Evolutionary conservation across 306 rosid species (phyloP), one percentile per base, ranked within the genome.

Genomic region (Styphnolobium japonicum): DNA sequence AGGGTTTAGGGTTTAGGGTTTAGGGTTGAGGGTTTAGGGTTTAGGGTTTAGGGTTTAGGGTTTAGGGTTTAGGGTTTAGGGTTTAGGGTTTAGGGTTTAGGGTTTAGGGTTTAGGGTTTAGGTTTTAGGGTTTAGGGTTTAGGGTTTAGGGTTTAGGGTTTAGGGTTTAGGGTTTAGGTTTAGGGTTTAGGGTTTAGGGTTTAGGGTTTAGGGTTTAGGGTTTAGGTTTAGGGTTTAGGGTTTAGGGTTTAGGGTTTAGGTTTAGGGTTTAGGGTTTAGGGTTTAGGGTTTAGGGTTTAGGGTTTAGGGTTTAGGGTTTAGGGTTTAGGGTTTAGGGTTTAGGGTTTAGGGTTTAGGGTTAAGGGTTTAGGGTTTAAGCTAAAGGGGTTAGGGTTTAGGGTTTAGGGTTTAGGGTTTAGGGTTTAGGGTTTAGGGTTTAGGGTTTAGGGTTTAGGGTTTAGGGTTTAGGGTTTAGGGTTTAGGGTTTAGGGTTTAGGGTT

Each of bases 391-490:
- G 62, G 76, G 76, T 46, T 70, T 45, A 27, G 42, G 76, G 31
- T 15, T 27, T 25, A 49, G 40, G 62, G 76, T 71, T 71, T 71
- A 48, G 43, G 61, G 76, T 71, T 71, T 71, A 22, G 45, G 76
- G 62, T 71, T 71, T 71, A 48, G 62, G 62, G 71, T 65, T 42
- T 42, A 4, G 19, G 74, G 14, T 19, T 67, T 42, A 5, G 29
- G 74, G 52, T 19, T 67, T 42, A 3, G 19, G 36, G 33, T 19
- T 40, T n/a, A 11, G 39, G 74, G 29, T 42, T 71, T 21, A 7
- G 62, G 76, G 36, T 23, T 46, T 46, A 4, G 43, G 76, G 40
- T 23, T 45, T 46, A 14, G 43, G 76, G 60, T 12, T 71, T 46
- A 5, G 27, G 76, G 60, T 12, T 49, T 70, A 46, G 11, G 43